phyloP scores from a whole-genome alignment of 495 filamentous ascomycete species.

The Glonium stellatum region DNA sequence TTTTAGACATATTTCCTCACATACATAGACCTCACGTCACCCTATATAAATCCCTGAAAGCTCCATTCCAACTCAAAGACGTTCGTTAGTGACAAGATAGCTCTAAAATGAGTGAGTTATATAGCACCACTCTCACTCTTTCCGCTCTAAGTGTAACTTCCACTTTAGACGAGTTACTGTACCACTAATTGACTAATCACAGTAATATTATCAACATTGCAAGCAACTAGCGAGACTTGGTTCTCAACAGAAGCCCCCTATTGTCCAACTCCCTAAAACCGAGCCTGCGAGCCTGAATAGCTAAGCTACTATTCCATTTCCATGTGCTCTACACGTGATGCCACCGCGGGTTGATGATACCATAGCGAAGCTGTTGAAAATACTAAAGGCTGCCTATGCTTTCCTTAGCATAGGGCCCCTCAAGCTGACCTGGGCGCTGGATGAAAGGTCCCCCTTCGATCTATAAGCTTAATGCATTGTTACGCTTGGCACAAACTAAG shows the following conservation, averaged over 20 bases:
- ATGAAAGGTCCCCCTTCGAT: not conserved
- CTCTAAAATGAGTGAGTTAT: not conserved
- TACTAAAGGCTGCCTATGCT: not conserved
- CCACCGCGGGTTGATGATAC: not conserved
- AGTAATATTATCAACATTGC: too few relatives aligned
- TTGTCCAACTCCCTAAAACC: too few relatives aligned
- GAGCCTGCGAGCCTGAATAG: not conserved
- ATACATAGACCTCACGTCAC: not conserved
- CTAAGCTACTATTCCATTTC: not conserved
- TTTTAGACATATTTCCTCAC: not conserved
- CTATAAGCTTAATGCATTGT: not conserved
- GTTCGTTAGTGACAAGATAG: too few relatives aligned
- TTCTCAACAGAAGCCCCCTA: too few relatives aligned
- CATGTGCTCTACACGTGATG: not conserved
- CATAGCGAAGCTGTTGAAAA: not conserved
- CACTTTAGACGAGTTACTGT: too few relatives aligned
- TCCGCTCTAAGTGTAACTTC: not conserved
- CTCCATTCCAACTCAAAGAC: not conserved
- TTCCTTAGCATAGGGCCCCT: not conserved
- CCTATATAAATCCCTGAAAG: not conserved
- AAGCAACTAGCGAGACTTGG: too few relatives aligned
- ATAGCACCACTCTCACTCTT: not conserved
- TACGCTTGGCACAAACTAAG: not conserved
- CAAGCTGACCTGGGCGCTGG: not conserved
- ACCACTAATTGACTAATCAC: too few relatives aligned